These are phyloP conservation scores for Avena insularis DNA, from an alignment of 176 grass and related monocot genomes.

Conservation along the genomic window DNA sequence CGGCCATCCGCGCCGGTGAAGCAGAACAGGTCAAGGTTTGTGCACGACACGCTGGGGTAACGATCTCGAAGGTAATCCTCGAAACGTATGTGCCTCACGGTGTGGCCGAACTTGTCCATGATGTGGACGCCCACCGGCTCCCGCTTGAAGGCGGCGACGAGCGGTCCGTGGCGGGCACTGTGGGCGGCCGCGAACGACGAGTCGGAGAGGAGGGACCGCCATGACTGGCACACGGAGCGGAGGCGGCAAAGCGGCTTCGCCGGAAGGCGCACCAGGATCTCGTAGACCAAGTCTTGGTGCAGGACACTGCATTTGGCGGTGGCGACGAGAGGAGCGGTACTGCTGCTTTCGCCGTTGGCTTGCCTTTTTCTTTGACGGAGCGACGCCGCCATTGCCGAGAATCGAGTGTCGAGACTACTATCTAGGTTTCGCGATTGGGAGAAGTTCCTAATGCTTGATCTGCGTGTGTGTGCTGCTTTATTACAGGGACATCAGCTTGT, in stretches of 20 bases:
- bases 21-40: background rate
- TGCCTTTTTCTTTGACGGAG: background rate
- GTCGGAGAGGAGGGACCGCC: constrained; percentile 23
- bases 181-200: background rate
- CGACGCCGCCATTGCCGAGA: background rate
- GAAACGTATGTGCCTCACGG: background rate
- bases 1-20: background rate
- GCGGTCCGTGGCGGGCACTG: background rate
- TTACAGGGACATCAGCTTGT: too few relatives aligned
- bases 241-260: background rate
- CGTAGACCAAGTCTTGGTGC: background rate
- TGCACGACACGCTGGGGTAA: background rate
- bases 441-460: too few relatives aligned
- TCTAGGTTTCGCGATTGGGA: too few relatives aligned
- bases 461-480: too few relatives aligned
- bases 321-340: too few relatives aligned
- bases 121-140: background rate
- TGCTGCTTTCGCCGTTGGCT: background rate
- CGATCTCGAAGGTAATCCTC: background rate
- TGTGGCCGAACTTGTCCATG: background rate
- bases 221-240: background rate
- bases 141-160: background rate
- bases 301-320: background rate
- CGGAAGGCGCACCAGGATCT: background rate
- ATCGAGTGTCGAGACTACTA: too few relatives aligned